Base-by-base conservation (phyloP, 257 asterid genomes). In the Echites panduratus region DNA sequence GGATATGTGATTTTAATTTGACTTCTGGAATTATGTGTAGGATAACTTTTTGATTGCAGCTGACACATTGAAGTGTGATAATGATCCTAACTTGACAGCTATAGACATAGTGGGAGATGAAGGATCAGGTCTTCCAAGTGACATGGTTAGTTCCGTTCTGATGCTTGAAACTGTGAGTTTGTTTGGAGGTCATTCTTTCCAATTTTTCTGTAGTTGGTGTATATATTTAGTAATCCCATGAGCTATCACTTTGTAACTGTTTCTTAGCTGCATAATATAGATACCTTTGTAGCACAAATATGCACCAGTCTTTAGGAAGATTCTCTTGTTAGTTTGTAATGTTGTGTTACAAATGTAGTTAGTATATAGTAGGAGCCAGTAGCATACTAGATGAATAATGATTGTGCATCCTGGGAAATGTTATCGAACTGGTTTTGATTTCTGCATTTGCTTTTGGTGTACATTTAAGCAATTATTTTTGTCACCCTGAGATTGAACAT, bases 21-120 rank as follows among this genome's bases (percentile, higher is more conserved):
- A 40, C 54, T 73, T 57, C 68, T 74, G 59, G 32, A 73, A 61
- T 63, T 73, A 53, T 50, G 40, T 29, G 47, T 7, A 24, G 75
- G 61, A 62, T 19, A 77, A 43, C 26, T 53, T 63, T 43, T 62
- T 52, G 57, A 8, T 29, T 66, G 73, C 8, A 45, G 70, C 52
- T 53, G 64, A 59, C 20, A 68, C 20, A 43, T 22, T 40, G 47
- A 38, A 50, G 53, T 32, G 20, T 68, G 65, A 22, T 7, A 50
- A 61, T 47, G 75, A n/a, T 66, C 50, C 29, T 61, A 13, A 29
- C 48, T 10, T 57, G 72, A 3, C 48, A 9, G 48, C 41, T 22
- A 58, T 64, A 13, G 44, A 32, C 22, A 43, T n/a, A 27, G 63
- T 29, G 19, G 70, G 26, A 43, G 65, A 26, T 16, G 40, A 16